phyloP scores from a whole-genome alignment of 306 rosid genomes.

The Vachellia pachyceras region DNA sequence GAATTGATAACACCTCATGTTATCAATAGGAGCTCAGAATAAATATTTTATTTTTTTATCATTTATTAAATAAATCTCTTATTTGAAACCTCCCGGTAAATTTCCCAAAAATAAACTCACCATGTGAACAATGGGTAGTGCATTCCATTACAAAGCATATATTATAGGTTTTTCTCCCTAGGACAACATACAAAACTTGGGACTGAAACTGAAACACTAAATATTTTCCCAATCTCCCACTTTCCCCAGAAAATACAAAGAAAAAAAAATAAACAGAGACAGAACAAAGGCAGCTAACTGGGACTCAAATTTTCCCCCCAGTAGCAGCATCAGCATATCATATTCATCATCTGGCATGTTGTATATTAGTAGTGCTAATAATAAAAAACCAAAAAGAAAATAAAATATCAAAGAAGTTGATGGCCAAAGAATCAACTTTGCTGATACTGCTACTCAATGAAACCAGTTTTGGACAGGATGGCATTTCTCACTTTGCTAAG shows the following conservation, averaged over 20 bases:
- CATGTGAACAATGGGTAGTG: not conserved
- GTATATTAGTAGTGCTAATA: slow-evolving; percentile 2
- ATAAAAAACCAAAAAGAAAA: not conserved
- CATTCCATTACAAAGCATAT: not conserved
- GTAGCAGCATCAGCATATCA: not conserved
- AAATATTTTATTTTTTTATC: too few species aligned
- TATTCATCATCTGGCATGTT: slow-evolving; percentile 20
- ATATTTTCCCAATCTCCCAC: not conserved
- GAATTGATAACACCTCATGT: too few species aligned
- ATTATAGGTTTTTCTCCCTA: not conserved
- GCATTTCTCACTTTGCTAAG: slow-evolving; percentile 90
- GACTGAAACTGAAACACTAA: slow-evolving; percentile 34
- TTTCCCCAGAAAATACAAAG: slow-evolving; percentile 8
- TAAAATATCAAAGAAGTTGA: not conserved
- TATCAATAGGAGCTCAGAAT: too few species aligned
- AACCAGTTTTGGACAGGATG: slow-evolving; percentile 87
- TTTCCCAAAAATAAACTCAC: slow-evolving; percentile 26
- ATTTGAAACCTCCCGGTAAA: too few species aligned
- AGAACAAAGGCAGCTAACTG: slow-evolving; percentile 41
- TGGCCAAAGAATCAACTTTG: not conserved
- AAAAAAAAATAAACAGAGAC: slow-evolving; percentile 31
- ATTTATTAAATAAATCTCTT: too few species aligned
- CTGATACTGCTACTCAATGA: slow-evolving; percentile 62
- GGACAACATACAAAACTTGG: slow-evolving; percentile 50
- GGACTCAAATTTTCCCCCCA: not conserved